Conservation (phyloP, 1,139 yeast species). For the Wickerhamomyces sp. region DNA sequence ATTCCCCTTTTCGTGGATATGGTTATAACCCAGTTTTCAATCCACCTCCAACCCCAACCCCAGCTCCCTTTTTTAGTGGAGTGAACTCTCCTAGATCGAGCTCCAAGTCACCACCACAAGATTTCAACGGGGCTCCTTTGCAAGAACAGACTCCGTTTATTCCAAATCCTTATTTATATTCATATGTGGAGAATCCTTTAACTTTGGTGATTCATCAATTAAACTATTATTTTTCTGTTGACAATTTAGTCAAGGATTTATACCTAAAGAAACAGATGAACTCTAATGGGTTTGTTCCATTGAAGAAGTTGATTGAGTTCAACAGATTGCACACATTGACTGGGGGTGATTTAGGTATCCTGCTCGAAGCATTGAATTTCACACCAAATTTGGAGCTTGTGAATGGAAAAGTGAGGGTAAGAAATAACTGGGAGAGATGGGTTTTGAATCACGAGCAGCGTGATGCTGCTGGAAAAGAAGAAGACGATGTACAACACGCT, state of each 20-base stretch:
- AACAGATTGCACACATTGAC: conserved; percentile 63
- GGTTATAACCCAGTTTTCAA: conserved; percentile 7
- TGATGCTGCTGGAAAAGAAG: conserved; percentile 26
- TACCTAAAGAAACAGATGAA: conserved; percentile 78
- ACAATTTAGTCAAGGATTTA: conserved; percentile 74
- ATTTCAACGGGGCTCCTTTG: neutral
- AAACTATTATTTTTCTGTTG: conserved; percentile 78
- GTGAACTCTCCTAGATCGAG: conserved; percentile 1
- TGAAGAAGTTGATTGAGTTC: conserved; percentile 59
- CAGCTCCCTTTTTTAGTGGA: conserved; percentile 5
- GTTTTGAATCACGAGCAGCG: conserved; percentile 43
- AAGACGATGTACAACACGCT: conserved; percentile 8
- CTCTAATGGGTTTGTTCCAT: conserved; percentile 43
- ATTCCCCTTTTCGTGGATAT: conserved; percentile 7
- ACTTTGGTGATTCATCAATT: conserved; percentile 41
- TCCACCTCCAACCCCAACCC: too few relatives aligned
- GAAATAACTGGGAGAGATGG: conserved; percentile 43
- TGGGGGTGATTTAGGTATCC: conserved; percentile 46
- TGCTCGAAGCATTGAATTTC: conserved; percentile 26
- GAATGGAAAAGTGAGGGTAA: conserved; percentile 39
- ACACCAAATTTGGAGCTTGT: conserved; percentile 40
- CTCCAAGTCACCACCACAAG: neutral
- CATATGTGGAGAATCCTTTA: conserved; percentile 14
- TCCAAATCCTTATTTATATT: conserved; percentile 4
- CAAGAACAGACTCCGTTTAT: conserved; percentile 2